Base-by-base conservation (phyloP, 805 yeast species). In the Zygosaccharomyces pseudorouxii region DNA sequence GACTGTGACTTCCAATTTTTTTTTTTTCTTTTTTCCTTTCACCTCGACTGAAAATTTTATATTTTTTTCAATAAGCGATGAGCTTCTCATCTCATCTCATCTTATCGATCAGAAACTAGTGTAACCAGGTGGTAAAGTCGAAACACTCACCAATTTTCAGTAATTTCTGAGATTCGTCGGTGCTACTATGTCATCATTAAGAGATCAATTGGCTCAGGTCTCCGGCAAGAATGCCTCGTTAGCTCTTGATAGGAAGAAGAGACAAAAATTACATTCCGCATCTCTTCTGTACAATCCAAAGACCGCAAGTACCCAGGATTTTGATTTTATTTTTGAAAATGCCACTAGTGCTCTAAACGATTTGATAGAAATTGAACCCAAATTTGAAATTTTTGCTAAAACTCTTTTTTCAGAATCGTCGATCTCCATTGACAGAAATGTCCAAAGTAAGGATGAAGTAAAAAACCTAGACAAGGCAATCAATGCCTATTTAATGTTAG, bases 291-390 rank as follows among this genome's bases (percentile, higher is more conserved):
- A 84, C 65, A 95, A 88, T 38, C 76, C 96, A 8, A 81, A 84
- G 58, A 82, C 81, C 52, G 99, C 99, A 14, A 87, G 95, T n/a
- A 79, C 90, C 30, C 98, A 93, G 71, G 99, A 93, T 65, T 90
- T 80, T 60, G 97, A 89, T 57, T 75, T 84, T 39, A 81, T 93
- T 49, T 86, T 76, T 61, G 78, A 82, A 45, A 79, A 79, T 48
- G 84, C 93, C 2, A 59, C 78, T 5, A 93, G 86, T 48, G 96
- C 95, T 0, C 73, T 90, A 39, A 81, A 79, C 27, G 90, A 86
- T 56, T 72, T 93, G 45, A 78, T 77, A 39, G 71, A 77, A 16
- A 67, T 92, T 25, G 97, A 93, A 60, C 73, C 78, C n/a, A 76
- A 92, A 46, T 92, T 93, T 66, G 64, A 72, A 3, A 77, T 76